phyloP scores from a whole-genome alignment of 2,329 filamentous ascomycete species.

The Cladobotryum mycophilum region DNA sequence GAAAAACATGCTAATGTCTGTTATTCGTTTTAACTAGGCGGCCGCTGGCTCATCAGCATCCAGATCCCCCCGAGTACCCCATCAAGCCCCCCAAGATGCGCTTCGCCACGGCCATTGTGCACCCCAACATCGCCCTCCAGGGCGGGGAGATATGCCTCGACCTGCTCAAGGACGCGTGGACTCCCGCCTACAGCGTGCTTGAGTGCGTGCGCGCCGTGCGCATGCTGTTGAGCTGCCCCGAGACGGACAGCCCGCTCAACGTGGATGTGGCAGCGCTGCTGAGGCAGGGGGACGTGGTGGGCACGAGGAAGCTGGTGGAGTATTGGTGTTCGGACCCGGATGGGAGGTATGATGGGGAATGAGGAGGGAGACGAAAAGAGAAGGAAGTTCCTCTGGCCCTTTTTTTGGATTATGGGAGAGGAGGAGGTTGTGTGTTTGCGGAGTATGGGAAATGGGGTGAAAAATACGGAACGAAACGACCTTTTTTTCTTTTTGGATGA shows the following conservation, averaged over 20 bases:
- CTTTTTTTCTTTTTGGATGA: too few relatives aligned
- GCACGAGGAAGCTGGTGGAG: slow-evolving; percentile 63
- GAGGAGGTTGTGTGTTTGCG: too few relatives aligned
- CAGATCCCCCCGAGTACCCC: slow-evolving; percentile 74
- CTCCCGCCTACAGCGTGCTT: slow-evolving; percentile 75
- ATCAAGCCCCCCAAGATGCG: slow-evolving; percentile 66
- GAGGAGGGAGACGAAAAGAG: neutral
- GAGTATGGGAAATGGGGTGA: too few relatives aligned
- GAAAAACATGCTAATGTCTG: neutral
- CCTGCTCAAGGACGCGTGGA: slow-evolving; percentile 73
- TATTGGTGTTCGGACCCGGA: slow-evolving; percentile 52
- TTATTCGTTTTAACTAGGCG: slow-evolving; percentile 37
- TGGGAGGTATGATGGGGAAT: slow-evolving; percentile 25
- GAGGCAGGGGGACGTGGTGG: slow-evolving; percentile 60
- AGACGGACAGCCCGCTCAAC: slow-evolving; percentile 70
- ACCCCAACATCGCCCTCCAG: slow-evolving; percentile 66
- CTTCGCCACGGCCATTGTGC: slow-evolving; percentile 80
- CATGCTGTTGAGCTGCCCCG: slow-evolving; percentile 58
- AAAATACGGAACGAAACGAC: too few relatives aligned
- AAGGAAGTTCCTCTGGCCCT: too few relatives aligned
- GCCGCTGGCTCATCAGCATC: slow-evolving; percentile 79
- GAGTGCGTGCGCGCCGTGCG: slow-evolving; percentile 67
- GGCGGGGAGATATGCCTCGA: slow-evolving; percentile 94
- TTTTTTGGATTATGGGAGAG: neutral
- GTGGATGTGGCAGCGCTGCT: slow-evolving; percentile 70